Evolutionary conservation across 1,284 basidiomycete species (phyloP), one percentile per base, ranked within the genome.

Genomic region (Pseudozyma flocculosa): DNA sequence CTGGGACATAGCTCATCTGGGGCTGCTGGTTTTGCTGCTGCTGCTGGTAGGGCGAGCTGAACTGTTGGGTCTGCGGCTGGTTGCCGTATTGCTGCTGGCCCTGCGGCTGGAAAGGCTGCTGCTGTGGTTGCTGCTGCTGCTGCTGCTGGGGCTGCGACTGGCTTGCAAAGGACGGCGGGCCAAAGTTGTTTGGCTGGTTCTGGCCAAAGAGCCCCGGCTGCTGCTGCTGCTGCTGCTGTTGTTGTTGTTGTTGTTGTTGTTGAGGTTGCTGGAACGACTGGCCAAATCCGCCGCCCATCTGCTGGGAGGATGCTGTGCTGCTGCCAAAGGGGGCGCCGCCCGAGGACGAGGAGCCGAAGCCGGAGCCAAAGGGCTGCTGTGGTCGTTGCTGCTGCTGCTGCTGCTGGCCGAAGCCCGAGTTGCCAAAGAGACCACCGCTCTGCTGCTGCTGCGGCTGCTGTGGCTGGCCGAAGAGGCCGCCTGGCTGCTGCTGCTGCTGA

Each of bases 1-100:
- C 63, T 15, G 63, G 63, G 15, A 66, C 51, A 41, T 66, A 66
- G 53, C 51, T 61, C 63, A 66, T 61, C 30, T 60, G 61, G 19
- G 57, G 63, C 36, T 60, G 61, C 29, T 58, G 63, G 21, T 54
- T 51, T 18, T 65, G 58, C 38, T 61, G 37, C 29, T 54, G 50
- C 48, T 65, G 62, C 40, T 54, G 54, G 2, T 51, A 41, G 39
- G 53, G 57, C 41, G 23, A 56, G 60, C 34, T 54, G 59, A 5
- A 44, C 21, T 50, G 45, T 29, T 57, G 54, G 4, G 44, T 45
- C 26, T 44, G 45, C 37, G 46, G 53, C 11, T 45, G 52, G n/a
- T 42, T 55, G 26, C 48, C 54, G n/a, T 37, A 41, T n/a, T 45
- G 49, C 32, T 61, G 52, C 19, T 40, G 51, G n/a, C n/a, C n/a